Percentiles rank a stretch among this genome's conserved stretches.
phyloP scores from a whole-genome alignment of 495 filamentous ascomycete genomes.

The Lineolata rhizophorae region DNA sequence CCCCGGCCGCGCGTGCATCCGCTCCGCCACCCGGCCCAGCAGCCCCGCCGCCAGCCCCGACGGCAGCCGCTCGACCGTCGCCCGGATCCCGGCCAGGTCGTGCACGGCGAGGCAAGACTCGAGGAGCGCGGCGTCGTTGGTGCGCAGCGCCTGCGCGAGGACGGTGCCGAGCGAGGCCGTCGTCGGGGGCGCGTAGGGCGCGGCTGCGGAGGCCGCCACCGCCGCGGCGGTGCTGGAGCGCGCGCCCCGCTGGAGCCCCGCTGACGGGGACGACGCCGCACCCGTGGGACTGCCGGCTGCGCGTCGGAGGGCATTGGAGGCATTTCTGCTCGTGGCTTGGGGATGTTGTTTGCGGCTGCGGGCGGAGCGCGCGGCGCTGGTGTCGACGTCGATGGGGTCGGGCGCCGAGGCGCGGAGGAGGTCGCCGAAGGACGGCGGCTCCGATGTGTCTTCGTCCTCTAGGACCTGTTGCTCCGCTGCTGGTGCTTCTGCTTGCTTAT shows the following conservation, averaged over 20 bases:
- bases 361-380: slow-evolving; percentile 24
- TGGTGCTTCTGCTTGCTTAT: neutral
- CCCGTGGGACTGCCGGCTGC: neutral
- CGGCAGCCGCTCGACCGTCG: slow-evolving; percentile 75
- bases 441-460: slow-evolving; percentile 9
- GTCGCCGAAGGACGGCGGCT: slow-evolving; percentile 72
- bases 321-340: neutral
- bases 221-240: no score
- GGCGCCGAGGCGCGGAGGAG: slow-evolving; percentile 46
- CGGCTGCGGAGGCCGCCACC: neutral
- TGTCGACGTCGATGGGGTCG: slow-evolving; percentile 57
- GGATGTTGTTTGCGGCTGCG: neutral
- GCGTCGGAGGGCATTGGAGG: slow-evolving; percentile 16
- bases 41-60: slow-evolving; percentile 58
- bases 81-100: slow-evolving; percentile 51
- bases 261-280: neutral
- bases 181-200: slow-evolving; percentile 24
- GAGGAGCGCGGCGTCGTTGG: slow-evolving; percentile 68
- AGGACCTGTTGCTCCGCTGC: no score
- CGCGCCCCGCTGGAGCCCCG: no score
- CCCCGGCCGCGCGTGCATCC: slow-evolving; percentile 69
- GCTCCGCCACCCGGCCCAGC: slow-evolving; percentile 64
- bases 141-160: slow-evolving; percentile 76
- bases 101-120: slow-evolving; percentile 74
- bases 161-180: slow-evolving; percentile 71